Percentiles rank a stretch among this genome's conserved stretches.
Evolutionary conservation across 2,329 filamentous ascomycete species (phyloP).

Genomic region (Stagonosporopsis chrysanthemi): DNA sequence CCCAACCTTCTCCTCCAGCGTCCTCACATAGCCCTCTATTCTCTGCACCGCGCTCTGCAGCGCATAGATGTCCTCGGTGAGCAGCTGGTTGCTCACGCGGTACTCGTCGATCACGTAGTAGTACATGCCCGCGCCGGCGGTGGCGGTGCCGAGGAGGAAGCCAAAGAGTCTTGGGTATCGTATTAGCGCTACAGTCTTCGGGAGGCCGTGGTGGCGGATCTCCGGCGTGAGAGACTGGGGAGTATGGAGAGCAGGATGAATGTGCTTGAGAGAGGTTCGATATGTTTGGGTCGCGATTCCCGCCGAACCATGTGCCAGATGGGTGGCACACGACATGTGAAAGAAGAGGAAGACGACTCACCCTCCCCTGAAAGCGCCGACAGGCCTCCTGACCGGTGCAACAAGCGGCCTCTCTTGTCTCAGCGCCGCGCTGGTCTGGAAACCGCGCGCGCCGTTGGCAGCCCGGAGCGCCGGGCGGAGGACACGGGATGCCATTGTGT

Average conservation of each 20-base stretch:
- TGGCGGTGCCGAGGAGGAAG: conserved; percentile 84
- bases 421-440: conserved; percentile 50
- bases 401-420: conserved; percentile 46
- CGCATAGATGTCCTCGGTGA: conserved; percentile 95
- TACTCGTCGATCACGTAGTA: conserved; percentile 95
- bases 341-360: conserved; percentile 53
- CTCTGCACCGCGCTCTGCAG: conserved; percentile 87
- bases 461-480: conserved; percentile 52
- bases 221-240: neutral
- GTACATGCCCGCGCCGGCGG: conserved; percentile 83
- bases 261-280: neutral
- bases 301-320: neutral
- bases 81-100: conserved; percentile 87
- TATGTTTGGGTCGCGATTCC: neutral
- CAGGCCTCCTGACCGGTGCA: conserved; percentile 66
- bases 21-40: conserved; percentile 82
- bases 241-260: no score
- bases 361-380: conserved; percentile 76
- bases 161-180: conserved; percentile 74
- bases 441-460: conserved; percentile 42
- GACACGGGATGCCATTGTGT: conserved; percentile 55
- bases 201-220: neutral
- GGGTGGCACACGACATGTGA: neutral
- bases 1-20: conserved; percentile 81
- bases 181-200: no score